Conservation (phyloP, 352 stramenopile species). For the Detonula confervacea region DNA sequence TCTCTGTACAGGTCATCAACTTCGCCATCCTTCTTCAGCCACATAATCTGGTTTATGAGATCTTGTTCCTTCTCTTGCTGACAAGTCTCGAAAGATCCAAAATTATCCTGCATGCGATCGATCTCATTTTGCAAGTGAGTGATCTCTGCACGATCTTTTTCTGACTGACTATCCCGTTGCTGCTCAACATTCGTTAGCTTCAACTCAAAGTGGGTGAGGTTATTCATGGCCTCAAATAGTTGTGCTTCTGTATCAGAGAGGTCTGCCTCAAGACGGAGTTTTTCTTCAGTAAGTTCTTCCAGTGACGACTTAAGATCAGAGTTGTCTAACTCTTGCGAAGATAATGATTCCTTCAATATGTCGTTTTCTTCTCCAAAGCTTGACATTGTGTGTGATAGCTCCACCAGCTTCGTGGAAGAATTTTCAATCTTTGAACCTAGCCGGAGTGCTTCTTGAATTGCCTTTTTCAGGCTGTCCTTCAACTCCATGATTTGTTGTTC, state of each 20-base stretch:
- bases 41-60: slow-evolving; percentile 39
- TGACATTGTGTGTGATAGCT: slow-evolving; percentile 36
- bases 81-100: slow-evolving; percentile 13
- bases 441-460: slow-evolving; percentile 38
- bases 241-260: slow-evolving; percentile 30
- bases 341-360: slow-evolving; percentile 33
- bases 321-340: slow-evolving; percentile 7
- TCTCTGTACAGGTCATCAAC: slow-evolving; percentile 38
- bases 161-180: slow-evolving; percentile 32
- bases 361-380: slow-evolving; percentile 45
- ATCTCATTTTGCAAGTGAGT: slow-evolving; percentile 37
- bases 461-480: slow-evolving; percentile 35
- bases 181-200: slow-evolving; percentile 42
- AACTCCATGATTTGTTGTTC: slow-evolving; percentile 47
- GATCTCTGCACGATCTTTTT: slow-evolving; percentile 24
- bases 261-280: slow-evolving; percentile 22
- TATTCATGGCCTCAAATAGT: slow-evolving; percentile 27
- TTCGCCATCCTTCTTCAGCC: slow-evolving; percentile 33
- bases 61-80: slow-evolving; percentile 39
- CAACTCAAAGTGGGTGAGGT: slow-evolving; percentile 38
- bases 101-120: slow-evolving; percentile 25
- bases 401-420: slow-evolving; percentile 28
- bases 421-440: slow-evolving; percentile 43
- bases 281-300: slow-evolving; percentile 23
- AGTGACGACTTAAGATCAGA: slow-evolving; percentile 27